Conservation (phyloP, 805 yeast species). For the Lipomyces sp. region DNA sequence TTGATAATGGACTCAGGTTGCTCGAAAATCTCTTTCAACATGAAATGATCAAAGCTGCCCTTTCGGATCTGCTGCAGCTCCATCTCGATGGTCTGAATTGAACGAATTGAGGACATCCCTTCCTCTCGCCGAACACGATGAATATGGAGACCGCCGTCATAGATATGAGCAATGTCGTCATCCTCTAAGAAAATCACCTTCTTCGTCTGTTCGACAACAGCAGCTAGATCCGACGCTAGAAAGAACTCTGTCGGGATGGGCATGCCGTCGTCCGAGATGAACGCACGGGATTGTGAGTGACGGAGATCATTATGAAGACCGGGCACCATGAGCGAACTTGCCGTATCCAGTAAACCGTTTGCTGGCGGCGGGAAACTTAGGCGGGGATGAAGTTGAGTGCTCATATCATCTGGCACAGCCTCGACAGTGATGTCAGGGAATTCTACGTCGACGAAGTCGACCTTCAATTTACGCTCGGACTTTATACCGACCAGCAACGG, state of each 20-base stretch:
- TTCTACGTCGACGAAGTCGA: slow-evolving; percentile 97
- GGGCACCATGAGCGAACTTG: slow-evolving; percentile 41
- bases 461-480: slow-evolving; percentile 92
- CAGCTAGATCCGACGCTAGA: slow-evolving; percentile 94
- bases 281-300: slow-evolving; percentile 95
- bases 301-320: slow-evolving; percentile 70
- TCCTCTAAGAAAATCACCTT: slow-evolving; percentile 96
- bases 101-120: slow-evolving; percentile 85
- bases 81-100: slow-evolving; percentile 94
- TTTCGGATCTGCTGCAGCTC: slow-evolving; percentile 98
- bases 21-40: slow-evolving; percentile 98
- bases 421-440: slow-evolving; percentile 61
- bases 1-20: slow-evolving; percentile 98
- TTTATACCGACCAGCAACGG: slow-evolving; percentile 97
- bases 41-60: slow-evolving; percentile 93
- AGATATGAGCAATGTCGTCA: slow-evolving; percentile 97
- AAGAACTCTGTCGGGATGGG: slow-evolving; percentile 96
- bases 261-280: slow-evolving; percentile 87
- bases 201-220: slow-evolving; percentile 95
- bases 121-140: slow-evolving; percentile 87
- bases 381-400: background rate
- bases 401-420: slow-evolving; percentile 34
- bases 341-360: slow-evolving; percentile 20
- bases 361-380: slow-evolving; percentile 33
- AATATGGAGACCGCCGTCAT: slow-evolving; percentile 96